Evolutionary conservation across 2,329 filamentous ascomycete genomes (phyloP).

Genomic region (Alternaria brassicae): DNA sequence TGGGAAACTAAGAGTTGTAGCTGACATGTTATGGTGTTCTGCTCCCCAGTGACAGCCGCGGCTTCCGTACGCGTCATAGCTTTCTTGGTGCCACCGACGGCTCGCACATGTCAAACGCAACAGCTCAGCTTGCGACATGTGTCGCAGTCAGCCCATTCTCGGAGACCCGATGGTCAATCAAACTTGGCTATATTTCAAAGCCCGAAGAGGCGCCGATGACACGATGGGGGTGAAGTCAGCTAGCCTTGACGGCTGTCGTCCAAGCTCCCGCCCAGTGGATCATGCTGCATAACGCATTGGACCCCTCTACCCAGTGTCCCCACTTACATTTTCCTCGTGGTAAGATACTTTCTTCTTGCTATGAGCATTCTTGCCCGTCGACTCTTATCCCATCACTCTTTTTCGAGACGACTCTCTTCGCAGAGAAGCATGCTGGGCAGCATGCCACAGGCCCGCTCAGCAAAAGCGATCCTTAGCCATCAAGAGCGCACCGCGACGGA

Average conservation of each 20-base stretch:
- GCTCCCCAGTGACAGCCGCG: constrained; percentile 13
- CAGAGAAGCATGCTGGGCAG: constrained; percentile 34
- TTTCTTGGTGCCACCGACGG: not conserved
- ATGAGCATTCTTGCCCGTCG: constrained; percentile 24
- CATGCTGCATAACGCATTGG: constrained; percentile 21
- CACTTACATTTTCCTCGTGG: constrained; percentile 28
- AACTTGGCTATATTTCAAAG: constrained; percentile 1
- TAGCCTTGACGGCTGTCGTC: constrained; percentile 15
- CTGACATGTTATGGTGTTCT: constrained; percentile 3
- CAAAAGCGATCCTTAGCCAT: constrained; percentile 57
- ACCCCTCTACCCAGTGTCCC: constrained; percentile 20
- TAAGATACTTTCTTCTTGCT: constrained; percentile 24
- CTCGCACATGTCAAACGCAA: not conserved
- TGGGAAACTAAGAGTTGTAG: not conserved
- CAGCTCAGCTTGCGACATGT: not conserved
- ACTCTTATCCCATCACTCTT: constrained; percentile 19
- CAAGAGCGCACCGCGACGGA: constrained; percentile 76
- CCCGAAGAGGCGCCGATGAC: constrained; percentile 3
- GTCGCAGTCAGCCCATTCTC: not conserved
- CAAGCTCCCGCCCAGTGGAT: constrained; percentile 23
- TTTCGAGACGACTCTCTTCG: constrained; percentile 12
- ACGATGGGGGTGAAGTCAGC: constrained; percentile 7
- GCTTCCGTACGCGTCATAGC: constrained; percentile 21
- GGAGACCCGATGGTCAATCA: not conserved
- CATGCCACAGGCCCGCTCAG: constrained; percentile 42